Conservation (phyloP, 768 basidiomycete genomes). For the Pleurotus tuber-regium region DNA sequence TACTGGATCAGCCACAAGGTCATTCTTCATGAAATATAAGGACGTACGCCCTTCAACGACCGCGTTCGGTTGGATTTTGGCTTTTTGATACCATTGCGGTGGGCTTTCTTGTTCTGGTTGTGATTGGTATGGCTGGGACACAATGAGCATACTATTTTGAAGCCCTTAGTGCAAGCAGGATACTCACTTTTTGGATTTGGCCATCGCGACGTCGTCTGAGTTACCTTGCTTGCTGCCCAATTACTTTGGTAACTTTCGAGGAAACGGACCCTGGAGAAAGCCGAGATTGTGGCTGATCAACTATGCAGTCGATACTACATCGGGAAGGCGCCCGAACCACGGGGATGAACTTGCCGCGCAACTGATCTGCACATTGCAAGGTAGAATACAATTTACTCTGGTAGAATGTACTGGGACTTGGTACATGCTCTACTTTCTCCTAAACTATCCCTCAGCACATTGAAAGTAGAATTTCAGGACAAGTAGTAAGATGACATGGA, state of each 20-base stretch:
- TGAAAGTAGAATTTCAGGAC: background rate
- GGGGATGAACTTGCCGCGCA: background rate
- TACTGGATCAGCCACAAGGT: constrained; percentile 10
- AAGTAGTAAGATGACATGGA: background rate
- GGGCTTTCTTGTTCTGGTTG: constrained; percentile 96
- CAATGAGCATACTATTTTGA: constrained; percentile 10
- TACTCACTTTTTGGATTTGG: constrained; percentile 96
- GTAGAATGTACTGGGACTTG: background rate
- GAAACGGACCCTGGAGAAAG: background rate
- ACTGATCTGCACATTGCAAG: background rate
- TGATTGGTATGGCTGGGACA: constrained; percentile 79
- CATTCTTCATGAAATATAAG: constrained; percentile 5
- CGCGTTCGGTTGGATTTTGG: constrained; percentile 69
- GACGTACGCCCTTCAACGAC: constrained; percentile 89
- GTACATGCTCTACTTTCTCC: background rate
- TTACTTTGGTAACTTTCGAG: constrained; percentile 26
- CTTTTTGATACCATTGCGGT: constrained; percentile 95
- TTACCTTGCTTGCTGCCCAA: constrained; percentile 22
- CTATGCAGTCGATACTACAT: constrained; percentile 1
- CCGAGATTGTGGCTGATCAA: constrained; percentile 6
- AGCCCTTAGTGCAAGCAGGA: background rate
- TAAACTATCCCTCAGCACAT: background rate
- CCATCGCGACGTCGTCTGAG: constrained; percentile 54
- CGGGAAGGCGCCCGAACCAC: too few relatives aligned
- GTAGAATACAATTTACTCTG: background rate